These are phyloP conservation scores for Catenaria anguillulae DNA, from an alignment of 371 early-diverging fungal species.

Conservation along the genomic window DNA sequence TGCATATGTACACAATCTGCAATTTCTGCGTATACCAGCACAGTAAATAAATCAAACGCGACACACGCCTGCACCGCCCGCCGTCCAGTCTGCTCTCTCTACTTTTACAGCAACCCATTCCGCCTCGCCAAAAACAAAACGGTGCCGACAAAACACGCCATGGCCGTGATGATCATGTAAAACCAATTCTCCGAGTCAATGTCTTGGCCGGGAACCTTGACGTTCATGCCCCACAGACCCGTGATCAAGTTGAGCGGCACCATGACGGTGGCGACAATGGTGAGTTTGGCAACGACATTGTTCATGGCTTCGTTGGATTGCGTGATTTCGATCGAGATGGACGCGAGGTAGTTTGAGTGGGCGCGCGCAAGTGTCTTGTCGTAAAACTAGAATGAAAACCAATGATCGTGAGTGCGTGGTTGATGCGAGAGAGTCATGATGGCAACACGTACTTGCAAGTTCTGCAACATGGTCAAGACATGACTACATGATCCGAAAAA, in stretches of 20 bases:
- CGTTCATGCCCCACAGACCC: constrained; percentile 89
- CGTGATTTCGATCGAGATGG: constrained; percentile 90
- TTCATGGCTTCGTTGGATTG: constrained; percentile 82
- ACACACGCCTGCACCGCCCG: too few species aligned
- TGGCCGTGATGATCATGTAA: constrained; percentile 6
- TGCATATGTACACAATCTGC: too few species aligned
- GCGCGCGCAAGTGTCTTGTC: constrained; percentile 80
- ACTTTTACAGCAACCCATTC: too few species aligned
- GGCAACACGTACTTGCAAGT: too few species aligned
- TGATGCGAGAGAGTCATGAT: too few species aligned
- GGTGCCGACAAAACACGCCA: background rate
- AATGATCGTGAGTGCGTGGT: too few species aligned
- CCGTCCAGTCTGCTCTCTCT: too few species aligned
- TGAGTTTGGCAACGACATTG: constrained; percentile 75
- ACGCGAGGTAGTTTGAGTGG: constrained; percentile 90
- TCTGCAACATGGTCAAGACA: constrained; percentile 80
- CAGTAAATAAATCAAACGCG: too few species aligned
- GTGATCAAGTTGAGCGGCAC: constrained; percentile 90
- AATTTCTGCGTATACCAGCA: too few species aligned
- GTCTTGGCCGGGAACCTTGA: constrained; percentile 61
- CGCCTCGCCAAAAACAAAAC: too few species aligned
- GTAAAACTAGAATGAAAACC: too few species aligned
- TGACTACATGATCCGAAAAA: constrained; percentile 51
- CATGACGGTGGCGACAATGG: constrained; percentile 79
- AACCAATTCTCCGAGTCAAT: constrained; percentile 14